Conservation (phyloP, 208 protist genomes). For the Trypanosoma theileri region DNA sequence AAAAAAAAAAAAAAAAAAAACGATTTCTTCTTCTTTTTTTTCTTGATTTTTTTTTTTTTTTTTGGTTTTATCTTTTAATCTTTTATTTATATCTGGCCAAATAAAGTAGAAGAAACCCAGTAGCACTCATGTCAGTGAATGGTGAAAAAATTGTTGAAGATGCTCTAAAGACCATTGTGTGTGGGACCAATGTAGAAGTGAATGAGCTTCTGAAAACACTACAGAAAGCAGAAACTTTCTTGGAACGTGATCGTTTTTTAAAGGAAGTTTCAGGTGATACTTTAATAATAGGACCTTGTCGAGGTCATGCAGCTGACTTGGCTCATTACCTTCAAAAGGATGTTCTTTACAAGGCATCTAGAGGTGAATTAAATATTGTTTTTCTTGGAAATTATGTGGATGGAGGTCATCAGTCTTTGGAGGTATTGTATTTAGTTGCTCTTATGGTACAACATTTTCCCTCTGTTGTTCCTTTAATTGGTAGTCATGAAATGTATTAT, state of each 20-base stretch:
- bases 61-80: slow-evolving; percentile 19
- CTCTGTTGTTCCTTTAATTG: slow-evolving; percentile 55
- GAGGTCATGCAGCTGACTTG: slow-evolving; percentile 75
- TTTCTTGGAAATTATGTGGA: slow-evolving; percentile 88
- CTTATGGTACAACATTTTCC: slow-evolving; percentile 42
- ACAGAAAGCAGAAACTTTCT: slow-evolving; percentile 16
- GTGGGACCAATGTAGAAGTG: slow-evolving; percentile 38
- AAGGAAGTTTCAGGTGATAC: slow-evolving; percentile 47
- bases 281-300: slow-evolving; percentile 65
- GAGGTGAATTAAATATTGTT: slow-evolving; percentile 42
- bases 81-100: slow-evolving; percentile 5
- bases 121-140: neutral
- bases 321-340: slow-evolving; percentile 56
- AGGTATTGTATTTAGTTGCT: slow-evolving; percentile 68
- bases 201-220: slow-evolving; percentile 30
- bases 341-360: slow-evolving; percentile 31
- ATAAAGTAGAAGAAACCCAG: neutral
- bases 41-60: slow-evolving; percentile 10
- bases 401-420: slow-evolving; percentile 70
- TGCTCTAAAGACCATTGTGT: slow-evolving; percentile 32
- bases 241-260: slow-evolving; percentile 23
- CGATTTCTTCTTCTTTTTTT: neutral
- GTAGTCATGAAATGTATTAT: slow-evolving; percentile 81
- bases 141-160: slow-evolving; percentile 22
- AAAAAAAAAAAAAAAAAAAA: no score